phyloP scores from a whole-genome alignment of 2,329 filamentous ascomycete genomes.

The Aspergillus alliaceus region DNA sequence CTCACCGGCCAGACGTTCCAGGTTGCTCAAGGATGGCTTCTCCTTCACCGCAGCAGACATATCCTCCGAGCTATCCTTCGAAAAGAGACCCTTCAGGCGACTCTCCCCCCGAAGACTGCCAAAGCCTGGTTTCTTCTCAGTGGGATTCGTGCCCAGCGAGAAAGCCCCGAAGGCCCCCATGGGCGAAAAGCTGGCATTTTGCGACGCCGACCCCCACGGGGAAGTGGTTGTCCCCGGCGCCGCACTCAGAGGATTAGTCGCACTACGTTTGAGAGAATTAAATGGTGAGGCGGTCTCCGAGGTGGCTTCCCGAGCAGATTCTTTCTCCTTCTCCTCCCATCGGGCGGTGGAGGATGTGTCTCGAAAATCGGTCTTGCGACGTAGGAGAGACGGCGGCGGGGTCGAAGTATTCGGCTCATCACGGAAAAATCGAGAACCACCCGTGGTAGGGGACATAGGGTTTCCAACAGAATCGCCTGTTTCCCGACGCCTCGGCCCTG shows the following conservation, averaged over 20 bases:
- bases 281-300: constrained; percentile 49
- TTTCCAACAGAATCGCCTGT: constrained; percentile 69
- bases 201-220: constrained; percentile 61
- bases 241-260: constrained; percentile 54
- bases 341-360: constrained; percentile 45
- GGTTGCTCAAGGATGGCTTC: constrained; percentile 54
- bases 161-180: constrained; percentile 92
- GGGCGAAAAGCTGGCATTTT: constrained; percentile 64
- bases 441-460: constrained; percentile 49
- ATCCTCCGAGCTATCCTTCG: constrained; percentile 73
- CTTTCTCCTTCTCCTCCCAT: constrained; percentile 53
- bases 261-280: constrained; percentile 57
- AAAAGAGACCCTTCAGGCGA: constrained; percentile 80
- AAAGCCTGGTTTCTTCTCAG: constrained; percentile 71
- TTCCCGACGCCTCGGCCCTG: constrained; percentile 77
- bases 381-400: constrained; percentile 60
- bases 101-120: constrained; percentile 73
- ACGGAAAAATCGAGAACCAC: constrained; percentile 47
- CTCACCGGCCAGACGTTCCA: constrained; percentile 54
- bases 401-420: constrained; percentile 57
- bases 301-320: constrained; percentile 44
- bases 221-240: constrained; percentile 51
- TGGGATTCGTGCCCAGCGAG: constrained; percentile 58
- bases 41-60: constrained; percentile 53
- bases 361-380: constrained; percentile 63